Conservation (phyloP, 2,329 filamentous ascomycete genomes). For the Aulographum hederae region DNA sequence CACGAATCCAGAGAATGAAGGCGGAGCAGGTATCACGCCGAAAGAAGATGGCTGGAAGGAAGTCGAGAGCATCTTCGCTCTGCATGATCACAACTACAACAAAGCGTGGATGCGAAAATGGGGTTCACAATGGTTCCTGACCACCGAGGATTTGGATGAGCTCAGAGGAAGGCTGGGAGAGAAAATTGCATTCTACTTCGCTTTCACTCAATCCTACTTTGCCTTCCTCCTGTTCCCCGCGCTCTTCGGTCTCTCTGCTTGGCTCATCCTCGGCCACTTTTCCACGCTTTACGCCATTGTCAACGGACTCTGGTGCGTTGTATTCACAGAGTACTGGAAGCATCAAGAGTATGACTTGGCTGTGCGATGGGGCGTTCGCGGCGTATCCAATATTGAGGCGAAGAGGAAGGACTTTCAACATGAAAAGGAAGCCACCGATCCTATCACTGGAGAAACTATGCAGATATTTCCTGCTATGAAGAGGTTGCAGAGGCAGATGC, state of each 20-base stretch:
- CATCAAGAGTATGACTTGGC: slow-evolving; percentile 75
- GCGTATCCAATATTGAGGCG: slow-evolving; percentile 64
- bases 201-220: slow-evolving; percentile 84
- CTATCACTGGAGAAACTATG: slow-evolving; percentile 62
- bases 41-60: slow-evolving; percentile 31
- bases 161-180: slow-evolving; percentile 31
- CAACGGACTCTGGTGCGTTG: slow-evolving; percentile 68
- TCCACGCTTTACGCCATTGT: slow-evolving; percentile 63
- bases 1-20: slow-evolving; percentile 26
- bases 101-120: slow-evolving; percentile 35
- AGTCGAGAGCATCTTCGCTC: slow-evolving; percentile 29
- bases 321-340: slow-evolving; percentile 95
- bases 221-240: slow-evolving; percentile 70
- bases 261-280: slow-evolving; percentile 70
- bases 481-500: slow-evolving; percentile 55
- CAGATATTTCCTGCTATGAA: slow-evolving; percentile 60
- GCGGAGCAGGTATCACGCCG: slow-evolving; percentile 31
- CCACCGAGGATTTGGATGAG: slow-evolving; percentile 29
- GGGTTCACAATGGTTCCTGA: slow-evolving; percentile 27
- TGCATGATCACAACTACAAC: slow-evolving; percentile 32
- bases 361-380: slow-evolving; percentile 74
- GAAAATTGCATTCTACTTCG: slow-evolving; percentile 79
- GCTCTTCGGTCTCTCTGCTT: slow-evolving; percentile 55
- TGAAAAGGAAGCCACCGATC: slow-evolving; percentile 60
- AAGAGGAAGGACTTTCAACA: slow-evolving; percentile 62